Conservation (phyloP, 2,329 filamentous ascomycete species). For the Domatiomyces catenatus region DNA sequence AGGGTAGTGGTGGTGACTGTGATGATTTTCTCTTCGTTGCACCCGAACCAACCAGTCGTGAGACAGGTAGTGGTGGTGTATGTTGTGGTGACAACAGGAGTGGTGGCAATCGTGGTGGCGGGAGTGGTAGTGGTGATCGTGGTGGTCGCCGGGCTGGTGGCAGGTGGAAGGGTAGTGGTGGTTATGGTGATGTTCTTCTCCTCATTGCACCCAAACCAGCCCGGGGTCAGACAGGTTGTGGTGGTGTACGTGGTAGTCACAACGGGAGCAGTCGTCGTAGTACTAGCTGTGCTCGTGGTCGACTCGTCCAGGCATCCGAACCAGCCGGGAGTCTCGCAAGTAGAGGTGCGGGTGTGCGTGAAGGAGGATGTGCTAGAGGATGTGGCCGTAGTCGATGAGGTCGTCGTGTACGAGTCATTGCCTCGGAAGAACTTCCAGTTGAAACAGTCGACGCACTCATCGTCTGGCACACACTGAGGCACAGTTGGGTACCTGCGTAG, state of each 20-base stretch:
- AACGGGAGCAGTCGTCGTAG: constrained; percentile 19
- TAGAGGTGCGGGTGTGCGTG: constrained; percentile 59
- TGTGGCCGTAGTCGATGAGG: constrained; percentile 43
- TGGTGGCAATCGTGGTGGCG: constrained; percentile 16
- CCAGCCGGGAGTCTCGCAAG: constrained; percentile 85
- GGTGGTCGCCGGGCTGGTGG: constrained; percentile 15
- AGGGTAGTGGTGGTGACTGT: constrained; percentile 19
- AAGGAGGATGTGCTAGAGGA: constrained; percentile 51
- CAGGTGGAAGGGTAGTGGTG: constrained; percentile 16
- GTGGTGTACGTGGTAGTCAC: constrained; percentile 23
- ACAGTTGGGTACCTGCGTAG: constrained; percentile 69
- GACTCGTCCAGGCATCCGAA: constrained; percentile 50
- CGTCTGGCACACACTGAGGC: constrained; percentile 59
- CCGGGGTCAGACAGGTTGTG: constrained; percentile 27
- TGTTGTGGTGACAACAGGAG: constrained; percentile 19
- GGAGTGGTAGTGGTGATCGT: constrained; percentile 17
- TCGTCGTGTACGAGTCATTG: constrained; percentile 66
- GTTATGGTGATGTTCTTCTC: constrained; percentile 21
- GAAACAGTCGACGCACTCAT: constrained; percentile 73
- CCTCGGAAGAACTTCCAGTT: constrained; percentile 93
- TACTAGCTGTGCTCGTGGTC: constrained; percentile 24
- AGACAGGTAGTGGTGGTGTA: constrained; percentile 26
- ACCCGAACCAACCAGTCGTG: constrained; percentile 31
- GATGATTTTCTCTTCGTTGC: constrained; percentile 23
- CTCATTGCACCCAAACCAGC: constrained; percentile 31